These are phyloP conservation scores for Diospyros kaki DNA, from an alignment of 148 eudicot genomes.

Conservation along the genomic window DNA sequence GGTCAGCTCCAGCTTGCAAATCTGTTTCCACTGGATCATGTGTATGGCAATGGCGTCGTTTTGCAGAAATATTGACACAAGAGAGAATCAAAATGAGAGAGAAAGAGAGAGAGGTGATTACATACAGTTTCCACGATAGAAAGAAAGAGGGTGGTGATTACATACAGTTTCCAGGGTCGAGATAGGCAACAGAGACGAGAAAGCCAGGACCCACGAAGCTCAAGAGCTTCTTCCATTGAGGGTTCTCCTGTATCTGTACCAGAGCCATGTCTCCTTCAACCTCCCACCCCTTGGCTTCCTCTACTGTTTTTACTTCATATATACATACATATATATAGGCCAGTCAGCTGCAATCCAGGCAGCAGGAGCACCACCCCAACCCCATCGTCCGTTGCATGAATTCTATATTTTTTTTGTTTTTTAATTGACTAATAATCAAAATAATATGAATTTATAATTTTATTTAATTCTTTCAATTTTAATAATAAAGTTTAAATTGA, in stretches of 20 bases:
- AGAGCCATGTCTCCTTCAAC: slow-evolving; percentile 5
- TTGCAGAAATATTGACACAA: background rate
- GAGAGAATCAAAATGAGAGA: background rate
- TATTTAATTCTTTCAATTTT: no score
- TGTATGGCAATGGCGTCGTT: background rate
- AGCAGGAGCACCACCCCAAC: no score
- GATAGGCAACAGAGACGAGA: slow-evolving; percentile 31
- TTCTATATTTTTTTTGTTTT: no score
- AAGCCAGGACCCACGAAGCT: slow-evolving; percentile 32
- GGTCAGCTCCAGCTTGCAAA: slow-evolving; percentile 32
- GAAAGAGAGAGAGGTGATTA: background rate
- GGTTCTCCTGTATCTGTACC: slow-evolving; percentile 19
- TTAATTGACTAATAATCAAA: no score
- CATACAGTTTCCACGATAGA: background rate
- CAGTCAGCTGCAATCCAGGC: no score
- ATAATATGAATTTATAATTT: no score
- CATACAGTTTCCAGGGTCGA: slow-evolving; percentile 33
- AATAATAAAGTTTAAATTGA: no score
- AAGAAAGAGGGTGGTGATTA: background rate
- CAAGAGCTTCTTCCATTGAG: slow-evolving; percentile 23
- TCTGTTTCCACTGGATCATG: slow-evolving; percentile 26
- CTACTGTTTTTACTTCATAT: no score
- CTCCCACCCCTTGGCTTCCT: no score
- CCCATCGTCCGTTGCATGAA: no score
- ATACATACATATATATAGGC: no score